Base-by-base conservation (phyloP, 2,329 filamentous ascomycete species). In the Pseudodiploospora longispora region DNA sequence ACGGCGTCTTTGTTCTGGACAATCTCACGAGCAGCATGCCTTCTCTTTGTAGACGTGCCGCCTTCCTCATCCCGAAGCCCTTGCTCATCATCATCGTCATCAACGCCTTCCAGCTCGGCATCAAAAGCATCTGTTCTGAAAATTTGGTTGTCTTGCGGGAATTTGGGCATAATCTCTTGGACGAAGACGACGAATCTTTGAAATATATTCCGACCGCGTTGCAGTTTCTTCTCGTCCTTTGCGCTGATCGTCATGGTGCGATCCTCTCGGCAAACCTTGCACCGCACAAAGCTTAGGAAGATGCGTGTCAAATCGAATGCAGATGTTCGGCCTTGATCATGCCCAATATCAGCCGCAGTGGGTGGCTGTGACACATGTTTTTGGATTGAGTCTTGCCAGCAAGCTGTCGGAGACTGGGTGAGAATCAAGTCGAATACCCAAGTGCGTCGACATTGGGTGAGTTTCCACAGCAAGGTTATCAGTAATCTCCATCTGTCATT, bases 1-100 rank as follows among this genome's bases (percentile, higher is more conserved):
- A 74, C 67, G 1, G 75, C 63, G 10, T 55, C 58, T 33, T 57
- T 62, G 45, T 67, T 55, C 10, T 59, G 61, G 2, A 68, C 49
- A 30, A 68, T 62, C 43, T 65, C 62, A 39, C 55, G 64, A 1
- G 33, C 36, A 2, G 19, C 41, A 7, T 42, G 43, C 30, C 49
- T 63, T 27, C 57, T 56, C 33, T 50, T 53, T 5, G 44, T 36
- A 6, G 47, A 46, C 3, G 47, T 50, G 6, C 37, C 5, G 3
- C n/a, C 27, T 34, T 30, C 41, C 36, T 6, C 38, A 29, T n/a
- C 10, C 31, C 33, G 27, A 10, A 10, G 19, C 29, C 5, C 3
- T 31, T 12, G 9, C n/a, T 50, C 48, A 10, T 50, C 52, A 10
- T 47, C 48, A 4, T 41, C 42, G 6, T 51, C 53, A 10, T 46